Evolutionary conservation across 257 asterid species (phyloP), one percentile per base, ranked within the genome.

Genomic region (Gardenia jasminoides): DNA sequence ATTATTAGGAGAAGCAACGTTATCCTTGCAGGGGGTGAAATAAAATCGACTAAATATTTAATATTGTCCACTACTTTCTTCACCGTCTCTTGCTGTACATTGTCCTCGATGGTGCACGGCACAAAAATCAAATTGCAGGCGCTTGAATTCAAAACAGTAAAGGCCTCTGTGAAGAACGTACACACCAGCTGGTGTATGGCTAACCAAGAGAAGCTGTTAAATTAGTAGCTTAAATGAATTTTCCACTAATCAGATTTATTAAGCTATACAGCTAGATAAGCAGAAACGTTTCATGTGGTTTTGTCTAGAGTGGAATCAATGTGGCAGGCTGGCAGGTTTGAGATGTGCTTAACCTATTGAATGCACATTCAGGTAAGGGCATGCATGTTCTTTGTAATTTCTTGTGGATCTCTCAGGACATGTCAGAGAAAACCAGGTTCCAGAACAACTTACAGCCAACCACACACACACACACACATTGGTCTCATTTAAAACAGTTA

Each of bases 281-380:
- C 47, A 76, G 68, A 64, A 72, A 81, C 66, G 70, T 78, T 84
- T 82, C 87, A 80, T 88, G 88, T 83, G 88, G 88, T 82, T 43
- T 50, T 85, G 86, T 81, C 85, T 68, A 26, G 79, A n/a, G 12
- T 44, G 81, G 67, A 85, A 39, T 84, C 79, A 86, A 85, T 84
- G 88, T 75, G 90, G 83, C 80, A 81, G 91, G 82, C 82, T 75
- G 90, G 83, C 80, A 81, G 91, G 82, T 83, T 76, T 72, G 80
- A 82, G 88, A 81, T 78, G 80, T 70, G 58, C 68, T 77, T 80
- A 75, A 43, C 67, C 24, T 44, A 80, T 50, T 74, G 33, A 66
- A 50, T 80, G 79, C 79, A 61, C 30, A 44, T 64, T 62, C 79
- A 16, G 62, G 41, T 1, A 74, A 74, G 68, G 78, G 31, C 78